Percentiles rank a stretch among this genome's conserved stretches.
These are phyloP conservation scores for Nemania sp. DNA, from an alignment of 2,329 filamentous ascomycete genomes.

Conservation along the genomic window DNA sequence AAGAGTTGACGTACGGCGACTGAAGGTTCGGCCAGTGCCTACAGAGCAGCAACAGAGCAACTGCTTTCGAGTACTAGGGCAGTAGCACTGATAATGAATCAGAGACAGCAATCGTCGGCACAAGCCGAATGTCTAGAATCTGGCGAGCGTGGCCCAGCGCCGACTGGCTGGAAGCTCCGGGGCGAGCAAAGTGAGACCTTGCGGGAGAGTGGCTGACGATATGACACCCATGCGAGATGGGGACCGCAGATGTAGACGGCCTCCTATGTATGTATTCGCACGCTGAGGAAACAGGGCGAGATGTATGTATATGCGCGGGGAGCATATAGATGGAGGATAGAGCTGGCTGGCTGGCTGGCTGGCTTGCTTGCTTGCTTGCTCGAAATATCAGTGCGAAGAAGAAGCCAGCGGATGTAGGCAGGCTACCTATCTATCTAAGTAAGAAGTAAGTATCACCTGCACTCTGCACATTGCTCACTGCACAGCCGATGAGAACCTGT, in stretches of 20 bases:
- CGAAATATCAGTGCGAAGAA: slow-evolving; percentile 4
- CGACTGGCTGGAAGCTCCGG: slow-evolving; percentile 16
- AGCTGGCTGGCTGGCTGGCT: neutral
- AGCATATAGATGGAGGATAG: neutral
- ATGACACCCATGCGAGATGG: slow-evolving; percentile 16
- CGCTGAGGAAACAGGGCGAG: neutral
- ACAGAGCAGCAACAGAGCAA: too few species aligned
- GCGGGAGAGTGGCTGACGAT: slow-evolving; percentile 8
- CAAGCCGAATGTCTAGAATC: slow-evolving; percentile 34
- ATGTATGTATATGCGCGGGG: slow-evolving; percentile 2
- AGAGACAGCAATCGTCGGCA: slow-evolving; percentile 15
- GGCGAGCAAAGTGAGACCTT: slow-evolving; percentile 10
- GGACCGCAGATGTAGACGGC: slow-evolving; percentile 5
- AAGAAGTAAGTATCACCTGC: neutral
- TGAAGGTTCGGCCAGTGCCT: slow-evolving; percentile 29
- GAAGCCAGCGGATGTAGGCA: neutral
- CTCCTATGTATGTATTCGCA: neutral
- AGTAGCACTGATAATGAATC: slow-evolving; percentile 7
- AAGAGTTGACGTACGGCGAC: slow-evolving; percentile 33
- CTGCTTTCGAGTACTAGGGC: slow-evolving; percentile 12
- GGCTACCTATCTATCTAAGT: neutral
- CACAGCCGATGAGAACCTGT: slow-evolving; percentile 10
- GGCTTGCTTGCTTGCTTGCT: too few species aligned
- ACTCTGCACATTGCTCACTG: neutral
- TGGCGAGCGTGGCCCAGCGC: slow-evolving; percentile 24